Base-by-base conservation (phyloP, 441 rosid species). In the Melastoma candidum region DNA sequence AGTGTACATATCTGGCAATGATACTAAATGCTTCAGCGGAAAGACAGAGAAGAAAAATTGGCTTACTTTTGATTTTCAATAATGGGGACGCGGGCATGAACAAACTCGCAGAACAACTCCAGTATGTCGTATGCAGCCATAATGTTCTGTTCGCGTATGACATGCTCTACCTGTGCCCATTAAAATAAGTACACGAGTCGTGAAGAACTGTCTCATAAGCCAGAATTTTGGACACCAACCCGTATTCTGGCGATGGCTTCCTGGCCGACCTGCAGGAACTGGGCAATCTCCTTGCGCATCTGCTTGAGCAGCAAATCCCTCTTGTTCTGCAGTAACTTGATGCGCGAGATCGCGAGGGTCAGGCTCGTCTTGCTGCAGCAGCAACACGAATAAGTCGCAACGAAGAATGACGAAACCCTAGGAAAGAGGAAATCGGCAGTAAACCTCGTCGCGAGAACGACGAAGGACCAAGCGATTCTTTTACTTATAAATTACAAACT, bases 171-270 rank as follows among this genome's bases (percentile, higher is more conserved):
- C 97, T 89, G 60, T 44, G 54, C 60, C 13, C 22, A 61, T 25
- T 10, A 50, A 48, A 57, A 29, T 44, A 2, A 62, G 47, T 36
- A 36, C 41, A 36, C 8, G 6, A 9, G 41, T 36, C 41, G 8
- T 7, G 7, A 29, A 3, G 36, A 29, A 29, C 36, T 29, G 8
- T 36, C 41, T 4, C 41, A 36, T 2, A 36, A 17, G 22, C 22
- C 41, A 1, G 7, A 3, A 6, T 4, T 36, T 36, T 27, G 45
- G 44, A 36, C 4, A 0, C 41, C 41, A 64, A 85, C 98, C 77
- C 98, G 71, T 47, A 92, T 92, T 49, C 95, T 81, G 74, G 98
- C 96, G 1, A 92, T 92, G 3, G 96, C 67, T 77, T 92, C 96
- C 65, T 88, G 94, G 48, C 96, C 92, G 51, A 92, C 89, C 74